Conservation (phyloP, 2,329 filamentous ascomycete species). For the Cercospora sp. region DNA sequence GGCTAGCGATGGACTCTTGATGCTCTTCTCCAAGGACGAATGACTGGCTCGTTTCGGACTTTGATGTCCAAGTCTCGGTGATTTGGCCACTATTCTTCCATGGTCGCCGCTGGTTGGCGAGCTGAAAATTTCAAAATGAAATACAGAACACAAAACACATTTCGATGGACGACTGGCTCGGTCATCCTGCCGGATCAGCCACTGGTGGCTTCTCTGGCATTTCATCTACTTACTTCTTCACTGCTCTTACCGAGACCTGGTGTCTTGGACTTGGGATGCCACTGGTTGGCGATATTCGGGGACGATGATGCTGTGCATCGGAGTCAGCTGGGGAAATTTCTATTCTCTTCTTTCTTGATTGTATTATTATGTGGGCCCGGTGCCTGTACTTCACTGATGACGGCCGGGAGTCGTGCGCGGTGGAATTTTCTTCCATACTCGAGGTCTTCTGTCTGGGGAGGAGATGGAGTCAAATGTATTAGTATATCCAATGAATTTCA, state of each 20-base stretch:
- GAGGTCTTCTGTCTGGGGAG: not conserved
- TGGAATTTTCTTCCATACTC: not conserved
- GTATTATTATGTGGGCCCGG: not conserved
- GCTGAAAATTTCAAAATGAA: not conserved
- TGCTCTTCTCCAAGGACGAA: not conserved
- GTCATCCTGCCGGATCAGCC: not conserved
- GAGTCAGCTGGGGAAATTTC: not conserved
- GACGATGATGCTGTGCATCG: not conserved
- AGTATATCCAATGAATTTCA: not conserved
- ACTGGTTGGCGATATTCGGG: not conserved
- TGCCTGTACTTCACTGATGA: not conserved
- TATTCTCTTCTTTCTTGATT: not conserved
- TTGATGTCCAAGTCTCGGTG: not conserved
- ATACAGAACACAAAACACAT: not conserved
- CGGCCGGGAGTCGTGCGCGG: not conserved
- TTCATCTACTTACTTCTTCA: not conserved
- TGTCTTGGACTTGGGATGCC: not conserved
- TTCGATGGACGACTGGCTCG: not conserved
- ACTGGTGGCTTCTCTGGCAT: not conserved
- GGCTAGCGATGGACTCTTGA: not conserved
- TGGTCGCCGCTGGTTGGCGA: not conserved
- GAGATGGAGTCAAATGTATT: not conserved
- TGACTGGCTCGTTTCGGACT: not conserved
- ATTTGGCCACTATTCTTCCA: not conserved
- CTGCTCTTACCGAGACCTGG: not conserved